Base-by-base conservation (phyloP, 805 yeast genomes). In the Ogataea polymorpha region DNA sequence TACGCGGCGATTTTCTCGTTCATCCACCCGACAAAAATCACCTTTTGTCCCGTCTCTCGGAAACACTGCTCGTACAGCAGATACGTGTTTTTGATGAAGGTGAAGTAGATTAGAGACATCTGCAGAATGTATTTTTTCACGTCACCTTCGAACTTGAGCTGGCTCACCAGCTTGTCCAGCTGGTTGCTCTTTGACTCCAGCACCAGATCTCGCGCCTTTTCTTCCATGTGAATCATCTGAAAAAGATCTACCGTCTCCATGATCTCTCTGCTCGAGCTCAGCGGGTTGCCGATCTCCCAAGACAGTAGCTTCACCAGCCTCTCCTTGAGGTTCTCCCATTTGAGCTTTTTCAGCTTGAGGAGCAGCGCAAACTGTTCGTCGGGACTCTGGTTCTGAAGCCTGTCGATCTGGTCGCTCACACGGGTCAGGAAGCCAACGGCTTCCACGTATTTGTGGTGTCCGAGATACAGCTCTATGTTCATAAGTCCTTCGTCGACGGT, bases 1-100 rank as follows among this genome's bases (percentile, higher is more conserved):
- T 84, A 82, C 35, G 68, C 67, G 29, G 76, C 74, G 23, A 86
- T 75, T 58, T 81, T 83, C 10, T 72, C 72, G 42, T 77, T 75
- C 24, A 83, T 75, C 96, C 96, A 88, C 46, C 80, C 79, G n/a
- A 87, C 82, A 13, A 88, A 66, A 23, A 51, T 53, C 2, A 54
- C 38, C 28, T 56, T 58, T 9, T 52, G 53, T 13, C 34, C 41
- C n/a, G 53, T 30, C 12, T 35, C 37, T 10, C 38, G 37, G 62
- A 76, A 84, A 37, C 82, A 72, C 18, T 66, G 61, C 36, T 71
- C 70, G 64, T 74, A 86, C 24, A 75, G 66, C 13, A 64, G 54
- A 11, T 79, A 77, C 0, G 95, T 79, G 32, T 77, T 69, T 42
- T 72, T 75, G 39, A 86, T 68, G 21, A 72, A 66, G 50, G 79